phyloP scores from a whole-genome alignment of 2,329 filamentous ascomycete species.

The Penicillium concentricum region DNA sequence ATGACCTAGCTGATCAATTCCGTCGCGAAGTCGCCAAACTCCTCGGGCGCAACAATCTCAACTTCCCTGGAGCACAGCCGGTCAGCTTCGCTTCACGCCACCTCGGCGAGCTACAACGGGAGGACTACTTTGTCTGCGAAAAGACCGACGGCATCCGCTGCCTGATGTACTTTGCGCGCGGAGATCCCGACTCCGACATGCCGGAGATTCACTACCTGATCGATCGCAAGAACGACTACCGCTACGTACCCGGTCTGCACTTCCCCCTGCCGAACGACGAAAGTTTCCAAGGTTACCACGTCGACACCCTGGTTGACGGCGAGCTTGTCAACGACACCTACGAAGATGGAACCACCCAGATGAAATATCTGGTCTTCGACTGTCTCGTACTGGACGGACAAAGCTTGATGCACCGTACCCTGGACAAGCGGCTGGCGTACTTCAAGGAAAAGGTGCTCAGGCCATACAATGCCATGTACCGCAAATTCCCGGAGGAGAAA shows the following conservation, averaged over 20 bases:
- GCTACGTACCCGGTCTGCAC: slow-evolving; percentile 75
- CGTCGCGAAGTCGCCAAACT: slow-evolving; percentile 72
- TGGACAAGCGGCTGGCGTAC: slow-evolving; percentile 87
- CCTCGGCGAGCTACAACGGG: slow-evolving; percentile 72
- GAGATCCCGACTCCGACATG: slow-evolving; percentile 55
- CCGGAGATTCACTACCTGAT: slow-evolving; percentile 84
- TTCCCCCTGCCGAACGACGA: slow-evolving; percentile 70
- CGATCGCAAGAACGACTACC: slow-evolving; percentile 97
- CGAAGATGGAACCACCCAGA: slow-evolving; percentile 63
- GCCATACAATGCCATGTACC: slow-evolving; percentile 70
- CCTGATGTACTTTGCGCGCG: slow-evolving; percentile 78
- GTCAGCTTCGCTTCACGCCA: slow-evolving; percentile 86
- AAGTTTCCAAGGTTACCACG: slow-evolving; percentile 66
- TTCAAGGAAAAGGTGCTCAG: slow-evolving; percentile 78
- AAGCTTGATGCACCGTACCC: slow-evolving; percentile 71
- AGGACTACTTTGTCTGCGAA: slow-evolving; percentile 97
- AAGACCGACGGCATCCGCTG: slow-evolving; percentile 97
- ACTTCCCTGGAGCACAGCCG: slow-evolving; percentile 89
- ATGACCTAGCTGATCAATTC: slow-evolving; percentile 61
- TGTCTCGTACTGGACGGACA: slow-evolving; percentile 78
- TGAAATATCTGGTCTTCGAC: slow-evolving; percentile 91
- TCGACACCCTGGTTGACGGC: slow-evolving; percentile 81
- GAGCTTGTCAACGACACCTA: slow-evolving; percentile 87
- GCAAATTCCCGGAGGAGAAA: slow-evolving; percentile 71
- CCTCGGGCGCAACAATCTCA: slow-evolving; percentile 65